A percentile compares a stretch with the other conserved stretches of the same genome.
Conservation (phyloP, 495 filamentous ascomycete species). For the Hyaloscypha variabilis region DNA sequence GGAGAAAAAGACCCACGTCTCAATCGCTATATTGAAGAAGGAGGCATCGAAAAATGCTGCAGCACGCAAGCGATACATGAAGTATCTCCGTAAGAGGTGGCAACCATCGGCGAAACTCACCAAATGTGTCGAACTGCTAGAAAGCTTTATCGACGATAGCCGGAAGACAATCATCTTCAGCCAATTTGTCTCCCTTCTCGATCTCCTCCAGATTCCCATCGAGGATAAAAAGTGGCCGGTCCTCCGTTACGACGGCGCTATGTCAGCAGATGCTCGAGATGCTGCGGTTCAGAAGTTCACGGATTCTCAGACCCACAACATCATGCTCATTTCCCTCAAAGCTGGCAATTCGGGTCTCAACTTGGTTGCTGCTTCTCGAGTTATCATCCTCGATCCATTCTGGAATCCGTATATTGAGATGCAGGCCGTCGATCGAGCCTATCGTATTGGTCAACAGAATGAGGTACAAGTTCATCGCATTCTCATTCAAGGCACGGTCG, state of each 20-base stretch:
- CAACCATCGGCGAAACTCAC: constrained; percentile 78
- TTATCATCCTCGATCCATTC: constrained; percentile 93
- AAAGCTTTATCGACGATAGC: constrained; percentile 31
- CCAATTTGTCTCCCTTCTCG: constrained; percentile 88
- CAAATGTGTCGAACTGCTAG: constrained; percentile 71
- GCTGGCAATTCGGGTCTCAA: constrained; percentile 94
- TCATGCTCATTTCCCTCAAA: constrained; percentile 89
- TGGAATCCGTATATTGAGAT: constrained; percentile 97
- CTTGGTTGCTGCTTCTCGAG: constrained; percentile 80
- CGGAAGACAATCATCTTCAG: constrained; percentile 94
- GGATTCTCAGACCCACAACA: constrained; percentile 60
- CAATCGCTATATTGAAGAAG: constrained; percentile 67
- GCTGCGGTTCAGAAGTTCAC: constrained; percentile 74
- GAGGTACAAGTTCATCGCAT: constrained; percentile 82
- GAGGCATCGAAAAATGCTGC: constrained; percentile 61
- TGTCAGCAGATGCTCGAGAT: constrained; percentile 70
- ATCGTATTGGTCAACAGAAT: constrained; percentile 82
- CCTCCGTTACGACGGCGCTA: constrained; percentile 85
- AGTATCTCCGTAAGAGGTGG: constrained; percentile 73
- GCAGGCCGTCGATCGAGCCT: constrained; percentile 91
- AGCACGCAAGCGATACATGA: constrained; percentile 60
- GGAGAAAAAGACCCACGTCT: constrained; percentile 34
- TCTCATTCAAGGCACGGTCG: constrained; percentile 76
- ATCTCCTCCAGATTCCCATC: constrained; percentile 91
- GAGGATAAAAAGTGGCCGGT: constrained; percentile 55